These are phyloP conservation scores for Termitomyces sp. DNA, from an alignment of 768 basidiomycete species.

Conservation along the genomic window DNA sequence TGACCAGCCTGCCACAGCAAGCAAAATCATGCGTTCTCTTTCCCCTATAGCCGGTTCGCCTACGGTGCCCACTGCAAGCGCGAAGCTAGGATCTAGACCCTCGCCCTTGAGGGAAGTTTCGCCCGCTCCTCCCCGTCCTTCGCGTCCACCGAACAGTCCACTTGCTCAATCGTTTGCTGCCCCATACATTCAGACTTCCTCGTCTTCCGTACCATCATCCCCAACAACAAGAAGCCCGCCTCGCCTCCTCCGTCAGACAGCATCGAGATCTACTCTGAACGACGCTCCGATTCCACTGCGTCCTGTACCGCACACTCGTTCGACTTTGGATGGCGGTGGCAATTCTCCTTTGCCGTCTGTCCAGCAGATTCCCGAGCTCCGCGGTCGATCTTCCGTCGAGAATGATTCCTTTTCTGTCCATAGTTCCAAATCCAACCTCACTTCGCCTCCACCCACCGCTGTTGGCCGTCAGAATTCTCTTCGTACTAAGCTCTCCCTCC, in stretches of 20 bases:
- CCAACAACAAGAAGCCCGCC: conserved; percentile 19
- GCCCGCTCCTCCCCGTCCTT: conserved; percentile 10
- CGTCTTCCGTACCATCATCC: conserved; percentile 19
- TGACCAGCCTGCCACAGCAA: conserved; percentile 14
- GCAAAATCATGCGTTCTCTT: conserved; percentile 25
- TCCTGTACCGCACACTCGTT: conserved; percentile 9
- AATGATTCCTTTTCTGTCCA: conserved; percentile 27
- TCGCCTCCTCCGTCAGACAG: conserved; percentile 26
- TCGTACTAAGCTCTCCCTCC: conserved; percentile 66
- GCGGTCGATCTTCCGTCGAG: conserved; percentile 22
- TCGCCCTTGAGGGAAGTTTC: conserved; percentile 17
- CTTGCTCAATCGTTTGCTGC: conserved; percentile 25
- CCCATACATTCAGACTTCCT: conserved; percentile 8
- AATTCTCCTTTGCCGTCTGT: conserved; percentile 6
- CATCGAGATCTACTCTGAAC: conserved; percentile 25
- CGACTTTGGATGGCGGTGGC: conserved; percentile 1
- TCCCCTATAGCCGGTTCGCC: conserved; percentile 19
- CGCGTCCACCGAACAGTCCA: conserved; percentile 35
- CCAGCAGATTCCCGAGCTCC: conserved; percentile 3
- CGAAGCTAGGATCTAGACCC: conserved; percentile 16
- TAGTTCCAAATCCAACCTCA: conserved; percentile 34
- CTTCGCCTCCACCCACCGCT: conserved; percentile 33
- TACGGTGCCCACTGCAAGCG: conserved; percentile 13
- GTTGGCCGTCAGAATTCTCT: conserved; percentile 43
- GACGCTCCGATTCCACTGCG: conserved; percentile 3